These are phyloP conservation scores for Malassezia equina DNA, from an alignment of 1,284 basidiomycete species.

Conservation along the genomic window DNA sequence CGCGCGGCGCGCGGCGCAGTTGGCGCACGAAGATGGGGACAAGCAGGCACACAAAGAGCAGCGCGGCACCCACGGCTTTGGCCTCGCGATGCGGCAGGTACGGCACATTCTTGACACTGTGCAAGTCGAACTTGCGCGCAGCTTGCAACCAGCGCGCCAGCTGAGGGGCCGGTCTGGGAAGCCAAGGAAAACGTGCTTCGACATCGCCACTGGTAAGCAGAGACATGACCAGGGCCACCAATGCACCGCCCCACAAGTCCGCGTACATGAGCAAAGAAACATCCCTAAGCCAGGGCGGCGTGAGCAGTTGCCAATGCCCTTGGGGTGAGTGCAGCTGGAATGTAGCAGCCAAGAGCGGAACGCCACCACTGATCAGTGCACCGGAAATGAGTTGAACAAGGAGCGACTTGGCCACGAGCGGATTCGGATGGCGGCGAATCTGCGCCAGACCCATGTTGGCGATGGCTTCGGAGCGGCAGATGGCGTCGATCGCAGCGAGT, in stretches of 20 bases:
- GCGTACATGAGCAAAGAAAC: conserved; percentile 20
- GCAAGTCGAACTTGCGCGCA: neutral
- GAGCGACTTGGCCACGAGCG: conserved; percentile 19
- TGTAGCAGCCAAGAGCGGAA: conserved; percentile 28
- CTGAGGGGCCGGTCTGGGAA: neutral
- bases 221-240: conserved; percentile 17
- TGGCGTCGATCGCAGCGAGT: conserved; percentile 25
- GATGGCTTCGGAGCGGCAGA: conserved; percentile 33
- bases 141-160: neutral
- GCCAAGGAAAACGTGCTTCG: conserved; percentile 2
- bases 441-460: conserved; percentile 24
- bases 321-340: conserved; percentile 27
- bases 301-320: conserved; percentile 26
- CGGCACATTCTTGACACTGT: neutral
- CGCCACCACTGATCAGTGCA: conserved; percentile 27
- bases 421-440: conserved; percentile 21
- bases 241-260: conserved; percentile 22
- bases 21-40: neutral
- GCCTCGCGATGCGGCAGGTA: conserved; percentile 16
- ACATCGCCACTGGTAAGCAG: conserved; percentile 6
- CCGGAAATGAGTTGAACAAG: conserved; percentile 27
- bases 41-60: conserved; percentile 3
- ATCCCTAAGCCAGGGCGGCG: conserved; percentile 24
- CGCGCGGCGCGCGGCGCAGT: neutral
- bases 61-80: conserved; percentile 2